These are phyloP conservation scores for Termitomyces sp. DNA, from an alignment of 768 basidiomycete genomes.

Conservation along the genomic window DNA sequence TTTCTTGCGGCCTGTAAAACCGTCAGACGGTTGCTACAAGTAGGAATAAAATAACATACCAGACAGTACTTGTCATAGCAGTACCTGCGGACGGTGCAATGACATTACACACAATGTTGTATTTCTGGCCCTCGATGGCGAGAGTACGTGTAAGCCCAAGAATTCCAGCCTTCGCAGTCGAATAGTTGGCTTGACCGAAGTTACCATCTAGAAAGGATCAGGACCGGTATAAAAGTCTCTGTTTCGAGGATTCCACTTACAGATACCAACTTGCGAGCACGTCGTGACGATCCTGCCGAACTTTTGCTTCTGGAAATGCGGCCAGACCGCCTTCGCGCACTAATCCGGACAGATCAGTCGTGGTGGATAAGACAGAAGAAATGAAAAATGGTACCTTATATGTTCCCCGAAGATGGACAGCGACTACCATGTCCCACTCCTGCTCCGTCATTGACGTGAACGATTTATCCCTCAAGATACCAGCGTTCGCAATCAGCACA, in stretches of 20 bases:
- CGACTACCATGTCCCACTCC: slow-evolving; percentile 93
- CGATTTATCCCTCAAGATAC: slow-evolving; percentile 90
- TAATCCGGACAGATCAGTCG: slow-evolving; percentile 21
- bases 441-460: slow-evolving; percentile 85
- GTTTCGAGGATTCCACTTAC: slow-evolving; percentile 45
- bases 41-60: slow-evolving; percentile 33
- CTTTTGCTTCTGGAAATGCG: slow-evolving; percentile 93
- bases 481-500: slow-evolving; percentile 88
- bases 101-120: slow-evolving; percentile 85
- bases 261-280: slow-evolving; percentile 89
- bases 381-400: slow-evolving; percentile 65
- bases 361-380: neutral
- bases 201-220: slow-evolving; percentile 65
- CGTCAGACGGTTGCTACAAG: neutral
- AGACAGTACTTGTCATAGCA: slow-evolving; percentile 86
- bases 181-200: slow-evolving; percentile 95
- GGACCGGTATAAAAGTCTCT: no score
- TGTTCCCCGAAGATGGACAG: slow-evolving; percentile 85
- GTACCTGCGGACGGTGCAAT: slow-evolving; percentile 89
- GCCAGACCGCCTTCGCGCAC: slow-evolving; percentile 96
- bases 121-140: slow-evolving; percentile 88
- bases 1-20: slow-evolving; percentile 62
- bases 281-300: slow-evolving; percentile 95
- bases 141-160: slow-evolving; percentile 88
- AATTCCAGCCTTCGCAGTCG: slow-evolving; percentile 90